Evolutionary conservation across 2,329 filamentous ascomycete genomes (phyloP).

Genomic region (Volutella citrinella): DNA sequence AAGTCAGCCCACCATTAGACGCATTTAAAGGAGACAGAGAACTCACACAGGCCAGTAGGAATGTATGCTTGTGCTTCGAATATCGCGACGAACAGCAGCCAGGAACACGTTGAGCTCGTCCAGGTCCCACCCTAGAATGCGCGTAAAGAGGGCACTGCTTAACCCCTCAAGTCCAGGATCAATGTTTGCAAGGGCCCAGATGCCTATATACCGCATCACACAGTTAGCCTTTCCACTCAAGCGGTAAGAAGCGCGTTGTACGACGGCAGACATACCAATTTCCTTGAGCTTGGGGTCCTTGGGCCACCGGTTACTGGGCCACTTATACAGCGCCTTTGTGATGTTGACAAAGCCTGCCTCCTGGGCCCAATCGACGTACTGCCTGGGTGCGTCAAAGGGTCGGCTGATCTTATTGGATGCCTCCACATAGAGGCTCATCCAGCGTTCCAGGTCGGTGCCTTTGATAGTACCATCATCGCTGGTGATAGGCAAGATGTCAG

Average conservation of each 20-base stretch:
- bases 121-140: slow-evolving; percentile 30
- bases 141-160: slow-evolving; percentile 32
- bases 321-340: slow-evolving; percentile 1
- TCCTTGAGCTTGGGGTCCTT: slow-evolving; percentile 43
- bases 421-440: no score
- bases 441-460: not conserved
- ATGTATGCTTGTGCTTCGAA: slow-evolving; percentile 24
- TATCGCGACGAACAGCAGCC: slow-evolving; percentile 30
- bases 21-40: no score
- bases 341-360: slow-evolving; percentile 4
- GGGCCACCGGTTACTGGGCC: slow-evolving; percentile 35
- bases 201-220: no score
- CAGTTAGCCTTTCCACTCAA: no score
- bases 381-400: no score
- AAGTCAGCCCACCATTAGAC: no score
- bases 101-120: slow-evolving; percentile 33
- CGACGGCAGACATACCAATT: no score
- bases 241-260: no score
- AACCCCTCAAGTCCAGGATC: slow-evolving; percentile 31
- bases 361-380: slow-evolving; percentile 2
- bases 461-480: not conserved
- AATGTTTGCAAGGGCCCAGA: slow-evolving; percentile 28
- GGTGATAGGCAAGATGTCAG: not conserved
- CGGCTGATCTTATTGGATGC: no score
- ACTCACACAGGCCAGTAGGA: slow-evolving; percentile 13